A percentile compares a stretch with the other conserved stretches of the same genome.
These are phyloP conservation scores for Neurospora terricola DNA, from an alignment of 495 filamentous ascomycete species.

Conservation along the genomic window DNA sequence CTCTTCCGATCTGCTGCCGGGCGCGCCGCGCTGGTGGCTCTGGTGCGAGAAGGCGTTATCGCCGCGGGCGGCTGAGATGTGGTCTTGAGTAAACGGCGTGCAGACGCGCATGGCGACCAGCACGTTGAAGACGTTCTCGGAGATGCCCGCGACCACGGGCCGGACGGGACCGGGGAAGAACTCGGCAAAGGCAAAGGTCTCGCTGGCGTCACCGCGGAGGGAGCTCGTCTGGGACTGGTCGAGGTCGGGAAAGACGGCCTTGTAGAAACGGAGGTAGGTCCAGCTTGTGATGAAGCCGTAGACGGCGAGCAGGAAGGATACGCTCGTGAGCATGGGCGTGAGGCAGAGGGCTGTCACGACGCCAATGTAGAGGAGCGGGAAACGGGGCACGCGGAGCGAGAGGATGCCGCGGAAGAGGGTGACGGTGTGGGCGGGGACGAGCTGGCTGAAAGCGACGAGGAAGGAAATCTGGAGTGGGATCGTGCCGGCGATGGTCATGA, in stretches of 20 bases:
- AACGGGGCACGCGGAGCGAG: constrained; percentile 81
- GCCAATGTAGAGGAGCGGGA: constrained; percentile 78
- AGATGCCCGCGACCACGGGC: constrained; percentile 60
- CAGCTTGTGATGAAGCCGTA: constrained; percentile 80
- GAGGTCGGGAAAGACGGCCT: constrained; percentile 53
- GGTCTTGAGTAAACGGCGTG: constrained; percentile 77
- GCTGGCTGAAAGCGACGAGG: constrained; percentile 95
- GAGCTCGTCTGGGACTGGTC: constrained; percentile 51
- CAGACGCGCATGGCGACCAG: constrained; percentile 67
- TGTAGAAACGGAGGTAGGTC: constrained; percentile 96
- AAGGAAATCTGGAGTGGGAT: constrained; percentile 86
- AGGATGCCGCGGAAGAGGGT: constrained; percentile 78
- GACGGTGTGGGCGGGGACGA: constrained; percentile 96
- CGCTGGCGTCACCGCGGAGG: constrained; percentile 78
- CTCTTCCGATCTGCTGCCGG: constrained; percentile 69
- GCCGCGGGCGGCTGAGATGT: constrained; percentile 61
- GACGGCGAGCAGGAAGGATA: constrained; percentile 71
- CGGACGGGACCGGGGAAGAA: constrained; percentile 90
- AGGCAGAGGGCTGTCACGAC: constrained; percentile 66
- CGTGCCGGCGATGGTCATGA: constrained; percentile 75
- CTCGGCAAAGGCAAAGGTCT: constrained; percentile 88
- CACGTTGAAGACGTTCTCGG: constrained; percentile 62
- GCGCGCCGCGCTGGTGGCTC: constrained; percentile 45
- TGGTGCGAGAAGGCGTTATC: constrained; percentile 14
- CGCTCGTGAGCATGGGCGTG: constrained; percentile 72